Conservation (phyloP, 2,329 filamentous ascomycete genomes). For the Aspergillus pseudoviridinutans region DNA sequence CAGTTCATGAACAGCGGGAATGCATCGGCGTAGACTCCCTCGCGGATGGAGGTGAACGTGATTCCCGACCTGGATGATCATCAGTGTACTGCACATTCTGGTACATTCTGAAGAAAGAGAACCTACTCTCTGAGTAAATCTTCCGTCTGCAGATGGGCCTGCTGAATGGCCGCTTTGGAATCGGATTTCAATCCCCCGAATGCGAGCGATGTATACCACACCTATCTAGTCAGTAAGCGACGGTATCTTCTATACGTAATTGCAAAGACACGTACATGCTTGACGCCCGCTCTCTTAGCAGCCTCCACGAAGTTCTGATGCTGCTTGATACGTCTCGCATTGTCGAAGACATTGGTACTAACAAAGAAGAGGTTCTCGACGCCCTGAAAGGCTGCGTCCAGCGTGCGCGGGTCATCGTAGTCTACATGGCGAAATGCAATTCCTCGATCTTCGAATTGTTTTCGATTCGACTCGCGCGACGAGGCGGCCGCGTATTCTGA, state of each 20-base stretch:
- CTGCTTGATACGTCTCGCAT: constrained; percentile 44
- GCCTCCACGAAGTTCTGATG: constrained; percentile 52
- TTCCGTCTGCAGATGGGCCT: constrained; percentile 57
- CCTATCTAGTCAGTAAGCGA: constrained; percentile 17
- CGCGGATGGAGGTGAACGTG: constrained; percentile 53
- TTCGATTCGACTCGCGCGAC: constrained; percentile 41
- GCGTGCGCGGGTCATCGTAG: constrained; percentile 47
- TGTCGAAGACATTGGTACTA: constrained; percentile 50
- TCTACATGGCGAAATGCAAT: constrained; percentile 50
- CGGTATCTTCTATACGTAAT: not conserved
- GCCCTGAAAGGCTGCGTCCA: constrained; percentile 48
- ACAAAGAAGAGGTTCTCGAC: constrained; percentile 56
- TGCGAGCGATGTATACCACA: constrained; percentile 57
- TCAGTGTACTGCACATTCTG: no score
- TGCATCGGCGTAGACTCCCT: constrained; percentile 58
- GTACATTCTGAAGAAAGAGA: no score
- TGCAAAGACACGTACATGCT: constrained; percentile 36
- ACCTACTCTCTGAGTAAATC: constrained; percentile 42
- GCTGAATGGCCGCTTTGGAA: constrained; percentile 51
- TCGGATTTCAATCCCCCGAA: constrained; percentile 47
- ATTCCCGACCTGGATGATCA: constrained; percentile 32
- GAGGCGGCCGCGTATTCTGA: constrained; percentile 50
- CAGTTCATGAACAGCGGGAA: constrained; percentile 56
- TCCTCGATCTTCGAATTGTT: constrained; percentile 38
- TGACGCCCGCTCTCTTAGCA: constrained; percentile 49